Evolutionary conservation across 306 rosid genomes (phyloP).

Genomic region (Quercus mongolica): DNA sequence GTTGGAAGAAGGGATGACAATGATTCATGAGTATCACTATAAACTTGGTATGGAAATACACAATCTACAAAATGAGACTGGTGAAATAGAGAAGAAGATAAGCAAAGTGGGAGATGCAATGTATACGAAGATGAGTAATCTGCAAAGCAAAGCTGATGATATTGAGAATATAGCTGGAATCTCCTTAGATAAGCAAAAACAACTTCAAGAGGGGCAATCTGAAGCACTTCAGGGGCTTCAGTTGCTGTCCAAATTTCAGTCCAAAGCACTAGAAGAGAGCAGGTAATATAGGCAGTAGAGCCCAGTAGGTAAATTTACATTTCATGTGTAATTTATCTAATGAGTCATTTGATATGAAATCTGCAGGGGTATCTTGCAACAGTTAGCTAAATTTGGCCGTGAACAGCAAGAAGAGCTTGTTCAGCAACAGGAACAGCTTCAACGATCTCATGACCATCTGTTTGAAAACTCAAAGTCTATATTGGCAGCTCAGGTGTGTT

Average conservation of each 20-base stretch:
- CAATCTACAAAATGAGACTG: constrained; percentile 47
- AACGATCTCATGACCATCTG: constrained; percentile 58
- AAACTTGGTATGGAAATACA: constrained; percentile 54
- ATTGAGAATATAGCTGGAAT: constrained; percentile 59
- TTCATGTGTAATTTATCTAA: background rate
- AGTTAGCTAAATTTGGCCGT: constrained; percentile 52
- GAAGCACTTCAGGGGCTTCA: constrained; percentile 54
- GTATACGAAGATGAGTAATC: constrained; percentile 47
- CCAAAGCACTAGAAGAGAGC: constrained; percentile 80
- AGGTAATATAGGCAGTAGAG: constrained; percentile 31
- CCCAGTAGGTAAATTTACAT: background rate
- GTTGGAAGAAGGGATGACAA: constrained; percentile 53
- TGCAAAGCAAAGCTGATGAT: constrained; percentile 70
- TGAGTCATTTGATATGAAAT: background rate
- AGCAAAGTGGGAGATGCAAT: constrained; percentile 57
- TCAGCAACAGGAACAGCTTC: constrained; percentile 51
- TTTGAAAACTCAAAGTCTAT: constrained; percentile 67
- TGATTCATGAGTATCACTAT: constrained; percentile 51
- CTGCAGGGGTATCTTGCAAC: constrained; percentile 54
- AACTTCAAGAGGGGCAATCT: constrained; percentile 72
- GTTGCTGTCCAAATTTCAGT: constrained; percentile 52
- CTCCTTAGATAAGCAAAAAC: constrained; percentile 71
- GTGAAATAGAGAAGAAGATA: constrained; percentile 58
- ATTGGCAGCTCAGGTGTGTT: constrained; percentile 63
- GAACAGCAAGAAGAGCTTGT: constrained; percentile 69